These are phyloP conservation scores for Ochromonas danica DNA, from an alignment of 108 stramenopile species.

Conservation along the genomic window DNA sequence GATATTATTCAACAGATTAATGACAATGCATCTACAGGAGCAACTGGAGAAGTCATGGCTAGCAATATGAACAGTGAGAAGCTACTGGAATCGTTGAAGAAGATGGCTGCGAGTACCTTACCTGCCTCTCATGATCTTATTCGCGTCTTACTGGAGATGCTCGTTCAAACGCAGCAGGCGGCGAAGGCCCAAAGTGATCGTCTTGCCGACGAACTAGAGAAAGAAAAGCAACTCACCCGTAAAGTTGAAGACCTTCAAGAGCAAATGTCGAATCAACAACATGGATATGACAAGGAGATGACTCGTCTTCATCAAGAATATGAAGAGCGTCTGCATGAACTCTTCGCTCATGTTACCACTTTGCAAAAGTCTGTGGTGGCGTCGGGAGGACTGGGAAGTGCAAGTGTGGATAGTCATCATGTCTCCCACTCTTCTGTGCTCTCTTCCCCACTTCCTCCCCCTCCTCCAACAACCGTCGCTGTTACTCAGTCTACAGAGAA, in stretches of 20 bases:
- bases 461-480: neutral
- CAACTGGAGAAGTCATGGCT: too few relatives aligned
- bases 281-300: conserved; percentile 1
- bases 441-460: neutral
- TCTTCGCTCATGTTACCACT: neutral
- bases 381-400: too few relatives aligned
- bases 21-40: too few relatives aligned
- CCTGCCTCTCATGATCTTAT: conserved; percentile 23
- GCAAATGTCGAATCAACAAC: neutral
- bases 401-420: too few relatives aligned
- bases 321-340: neutral
- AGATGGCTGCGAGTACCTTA: neutral
- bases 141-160: conserved; percentile 9
- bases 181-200: neutral
- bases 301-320: neutral
- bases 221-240: neutral
- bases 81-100: neutral
- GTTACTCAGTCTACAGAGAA: neutral
- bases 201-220: neutral
- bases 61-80: neutral
- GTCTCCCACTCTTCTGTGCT: neutral
- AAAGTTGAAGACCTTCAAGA: conserved; percentile 7
- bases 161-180: neutral
- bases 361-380: too few relatives aligned
- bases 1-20: neutral